Base-by-base conservation (phyloP, 1,284 basidiomycete genomes). In the Pseudozyma sp. region DNA sequence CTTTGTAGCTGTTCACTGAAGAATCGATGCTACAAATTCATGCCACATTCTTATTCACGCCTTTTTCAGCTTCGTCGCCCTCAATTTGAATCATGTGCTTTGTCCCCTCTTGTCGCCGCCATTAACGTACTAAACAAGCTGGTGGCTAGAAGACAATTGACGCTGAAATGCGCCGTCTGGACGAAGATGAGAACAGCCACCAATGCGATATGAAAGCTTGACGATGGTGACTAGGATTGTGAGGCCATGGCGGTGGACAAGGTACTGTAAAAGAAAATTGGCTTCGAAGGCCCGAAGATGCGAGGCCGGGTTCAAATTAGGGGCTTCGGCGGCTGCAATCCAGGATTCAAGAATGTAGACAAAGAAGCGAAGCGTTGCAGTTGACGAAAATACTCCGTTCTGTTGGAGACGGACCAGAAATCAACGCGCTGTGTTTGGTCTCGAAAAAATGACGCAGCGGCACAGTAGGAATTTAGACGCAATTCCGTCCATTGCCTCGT, bases 311-410 rank as follows among this genome's bases (percentile, higher is more conserved):
- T 35, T 3, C 5, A 11, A 7, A 6, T 34, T 31, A 1, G 9
- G 11, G 19, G 3, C 44, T 67, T 53, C 65, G 65, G 52, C 46
- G 54, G 37, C 54, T 44, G n/a, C 24, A 67, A 53, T 39, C 3
- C 7, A 29, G 24, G 24, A 24, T 24, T 24, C 24, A 24, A 24
- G 24, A 24, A 24, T 24, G 24, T 24, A 24, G 24, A 24, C 24
- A 24, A 24, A 24, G 24, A 7, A 31, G 16, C 16, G n/a, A 31
- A 19, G 29, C 17, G 53, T 34, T n/a, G 42, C 30, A 13, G 52
- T 47, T 34, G 34, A 46, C 34, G 40, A 47, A 54, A 54, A 37
- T 51, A 54, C 31, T 46, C 34, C 53, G 52, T 43, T 53, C 51
- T 44, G 30, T 5, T 7, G 10, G 7, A 16, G 33, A 4, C 9